These are phyloP conservation scores for Aspergillus aculeatus DNA, from an alignment of 2,329 filamentous ascomycete species.

Conservation along the genomic window DNA sequence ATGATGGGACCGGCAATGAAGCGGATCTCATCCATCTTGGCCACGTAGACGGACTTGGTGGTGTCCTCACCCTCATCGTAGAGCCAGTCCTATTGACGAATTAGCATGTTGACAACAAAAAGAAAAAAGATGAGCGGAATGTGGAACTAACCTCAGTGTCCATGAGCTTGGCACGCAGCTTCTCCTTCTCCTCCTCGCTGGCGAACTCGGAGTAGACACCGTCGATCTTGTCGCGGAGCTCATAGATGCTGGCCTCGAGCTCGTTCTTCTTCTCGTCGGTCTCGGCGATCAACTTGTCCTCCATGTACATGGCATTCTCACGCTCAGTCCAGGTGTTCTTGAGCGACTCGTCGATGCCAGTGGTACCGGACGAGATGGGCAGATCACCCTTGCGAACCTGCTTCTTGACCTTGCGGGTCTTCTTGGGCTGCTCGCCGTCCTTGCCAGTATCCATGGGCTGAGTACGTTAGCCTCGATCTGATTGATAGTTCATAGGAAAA, in stretches of 20 bases:
- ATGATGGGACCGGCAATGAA: slow-evolving; percentile 86
- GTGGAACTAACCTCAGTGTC: slow-evolving; percentile 71
- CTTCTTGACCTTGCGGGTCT: slow-evolving; percentile 98
- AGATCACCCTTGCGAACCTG: slow-evolving; percentile 97
- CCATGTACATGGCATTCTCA: slow-evolving; percentile 89
- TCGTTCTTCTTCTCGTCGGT: slow-evolving; percentile 99
- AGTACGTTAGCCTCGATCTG: slow-evolving; percentile 1
- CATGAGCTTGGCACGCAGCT: slow-evolving; percentile 79
- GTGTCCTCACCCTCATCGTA: slow-evolving; percentile 96
- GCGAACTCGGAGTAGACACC: slow-evolving; percentile 86
- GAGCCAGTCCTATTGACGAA: slow-evolving; percentile 77
- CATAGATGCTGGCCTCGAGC: slow-evolving; percentile 96
- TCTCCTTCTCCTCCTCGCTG: slow-evolving; percentile 87
- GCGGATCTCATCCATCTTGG: slow-evolving; percentile 95
- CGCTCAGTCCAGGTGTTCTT: slow-evolving; percentile 73
- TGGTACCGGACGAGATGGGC: slow-evolving; percentile 78
- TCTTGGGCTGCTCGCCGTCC: slow-evolving; percentile 67
- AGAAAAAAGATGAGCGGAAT: not conserved
- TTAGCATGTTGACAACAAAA: slow-evolving; percentile 13
- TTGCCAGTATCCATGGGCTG: slow-evolving; percentile 85
- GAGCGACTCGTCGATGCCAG: slow-evolving; percentile 68
- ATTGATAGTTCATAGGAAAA: not conserved
- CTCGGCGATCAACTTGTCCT: slow-evolving; percentile 97
- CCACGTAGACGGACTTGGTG: slow-evolving; percentile 86
- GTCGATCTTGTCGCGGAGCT: slow-evolving; percentile 91